Base-by-base conservation (phyloP, 805 yeast species). In the Candida pseudofarinosa region DNA sequence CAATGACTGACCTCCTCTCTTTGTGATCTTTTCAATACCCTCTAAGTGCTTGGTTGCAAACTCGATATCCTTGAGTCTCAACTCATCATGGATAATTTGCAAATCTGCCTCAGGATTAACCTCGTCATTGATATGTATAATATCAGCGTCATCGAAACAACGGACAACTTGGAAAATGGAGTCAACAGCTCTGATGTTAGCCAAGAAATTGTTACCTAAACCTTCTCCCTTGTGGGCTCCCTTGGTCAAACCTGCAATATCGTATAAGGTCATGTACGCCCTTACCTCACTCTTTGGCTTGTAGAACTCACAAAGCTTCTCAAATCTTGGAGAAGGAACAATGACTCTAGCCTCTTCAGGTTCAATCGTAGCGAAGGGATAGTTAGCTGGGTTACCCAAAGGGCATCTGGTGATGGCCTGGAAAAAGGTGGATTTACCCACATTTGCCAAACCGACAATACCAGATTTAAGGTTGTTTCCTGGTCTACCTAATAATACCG, bases 141-240 rank as follows among this genome's bases (percentile, higher is more conserved):
- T 93, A 63, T 93, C 99, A 32, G 97, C 95, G 67, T 93, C 99
- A 62, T 89, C 96, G 60, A 93, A 93, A 70, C 96, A 87, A 71
- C 99, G 84, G 39, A 93, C 98, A 51, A 93, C 96, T 73, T 93
- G 98, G 73, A 86, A 93, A 52, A 93, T 84, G 49, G 97, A 96
- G 77, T 93, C 99, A 44, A 93, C 99, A 38, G 96, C 93, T 70
- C 98, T 81, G 58, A 93, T 93, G 67, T 93, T 90, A 54, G 96
- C 84, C 72, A 93, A 80, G 79, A 93, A 93, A 50, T 96, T 95
- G 67, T 93, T 93, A 62, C 99, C 99, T 53, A 93, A 80, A 64
- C 99, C 99, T 71, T 89, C 97, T 67, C 98, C 98, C 42, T 86
- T 84, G 47, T 88, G 81, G 32, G 98, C 97, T 71, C 97, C 97